Conservation (phyloP, 2,329 filamentous ascomycete species). For the Clarireedia paspali region DNA sequence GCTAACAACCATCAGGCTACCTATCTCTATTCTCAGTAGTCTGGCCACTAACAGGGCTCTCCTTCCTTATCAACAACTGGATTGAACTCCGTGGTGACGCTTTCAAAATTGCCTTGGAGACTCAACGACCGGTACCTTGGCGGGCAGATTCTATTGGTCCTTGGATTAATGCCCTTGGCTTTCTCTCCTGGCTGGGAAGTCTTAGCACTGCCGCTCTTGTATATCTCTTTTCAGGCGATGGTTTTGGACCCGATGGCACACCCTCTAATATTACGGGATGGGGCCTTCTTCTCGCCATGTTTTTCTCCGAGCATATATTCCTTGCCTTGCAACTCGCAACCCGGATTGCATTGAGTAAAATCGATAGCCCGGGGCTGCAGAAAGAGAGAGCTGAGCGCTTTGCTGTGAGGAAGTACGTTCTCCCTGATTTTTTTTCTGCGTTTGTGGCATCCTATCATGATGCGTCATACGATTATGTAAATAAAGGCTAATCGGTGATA, state of each 20-base stretch:
- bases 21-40: constrained; percentile 85
- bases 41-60: constrained; percentile 87
- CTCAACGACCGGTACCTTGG: constrained; percentile 82
- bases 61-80: constrained; percentile 94
- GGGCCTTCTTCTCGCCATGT: constrained; percentile 72
- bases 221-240: constrained; percentile 73
- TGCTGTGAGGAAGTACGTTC: constrained; percentile 66
- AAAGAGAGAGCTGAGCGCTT: constrained; percentile 79
- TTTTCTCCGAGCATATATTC: constrained; percentile 85
- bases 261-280: constrained; percentile 68
- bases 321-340: constrained; percentile 69
- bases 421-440: neutral
- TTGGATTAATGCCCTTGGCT: constrained; percentile 77
- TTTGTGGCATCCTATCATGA: neutral
- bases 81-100: constrained; percentile 88
- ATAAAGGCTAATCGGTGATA: neutral
- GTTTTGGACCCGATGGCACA: constrained; percentile 55
- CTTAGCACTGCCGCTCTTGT: constrained; percentile 82
- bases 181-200: constrained; percentile 90
- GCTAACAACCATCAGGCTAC: constrained; percentile 53
- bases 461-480: neutral
- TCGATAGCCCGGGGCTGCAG: constrained; percentile 80
- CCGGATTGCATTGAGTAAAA: constrained; percentile 63
- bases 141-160: constrained; percentile 90
- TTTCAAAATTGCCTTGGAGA: constrained; percentile 85